Evolutionary conservation across 768 basidiomycete genomes (phyloP).

Genomic region (Boletus fagicola): DNA sequence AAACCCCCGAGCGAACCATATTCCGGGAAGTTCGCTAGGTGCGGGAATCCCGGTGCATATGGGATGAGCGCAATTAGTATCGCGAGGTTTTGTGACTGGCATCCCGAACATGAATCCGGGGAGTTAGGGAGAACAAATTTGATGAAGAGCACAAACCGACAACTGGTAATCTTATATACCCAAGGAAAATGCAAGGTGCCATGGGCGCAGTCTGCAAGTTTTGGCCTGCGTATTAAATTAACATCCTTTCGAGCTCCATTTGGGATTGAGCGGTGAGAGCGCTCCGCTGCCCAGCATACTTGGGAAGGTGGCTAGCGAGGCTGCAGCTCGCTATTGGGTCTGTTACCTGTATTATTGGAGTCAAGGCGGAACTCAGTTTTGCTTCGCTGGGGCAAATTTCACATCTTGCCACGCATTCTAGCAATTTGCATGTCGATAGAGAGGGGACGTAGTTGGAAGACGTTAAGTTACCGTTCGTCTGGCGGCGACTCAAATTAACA

Average conservation of each 20-base stretch:
- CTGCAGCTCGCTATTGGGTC: neutral
- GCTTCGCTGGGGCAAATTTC: neutral
- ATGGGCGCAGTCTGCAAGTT: neutral
- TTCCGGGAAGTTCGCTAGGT: no score
- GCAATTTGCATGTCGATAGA: no score
- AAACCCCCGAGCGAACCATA: no score
- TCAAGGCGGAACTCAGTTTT: neutral
- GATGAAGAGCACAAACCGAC: neutral
- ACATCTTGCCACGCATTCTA: no score
- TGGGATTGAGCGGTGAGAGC: neutral
- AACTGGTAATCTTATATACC: constrained; percentile 1
- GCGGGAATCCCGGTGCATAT: no score
- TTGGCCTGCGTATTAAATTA: neutral
- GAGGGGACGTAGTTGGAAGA: no score
- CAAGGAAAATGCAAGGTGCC: neutral
- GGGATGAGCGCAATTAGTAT: no score
- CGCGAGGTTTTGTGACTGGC: no score
- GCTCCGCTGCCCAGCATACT: neutral
- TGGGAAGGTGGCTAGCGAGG: no score
- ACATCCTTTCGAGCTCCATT: neutral
- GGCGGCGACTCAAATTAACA: no score
- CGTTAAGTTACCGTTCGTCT: no score
- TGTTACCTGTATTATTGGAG: neutral
- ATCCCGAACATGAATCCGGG: neutral
- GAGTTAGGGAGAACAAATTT: no score